Base-by-base conservation (phyloP, 768 basidiomycete genomes). In the Serendipita vermifera region DNA sequence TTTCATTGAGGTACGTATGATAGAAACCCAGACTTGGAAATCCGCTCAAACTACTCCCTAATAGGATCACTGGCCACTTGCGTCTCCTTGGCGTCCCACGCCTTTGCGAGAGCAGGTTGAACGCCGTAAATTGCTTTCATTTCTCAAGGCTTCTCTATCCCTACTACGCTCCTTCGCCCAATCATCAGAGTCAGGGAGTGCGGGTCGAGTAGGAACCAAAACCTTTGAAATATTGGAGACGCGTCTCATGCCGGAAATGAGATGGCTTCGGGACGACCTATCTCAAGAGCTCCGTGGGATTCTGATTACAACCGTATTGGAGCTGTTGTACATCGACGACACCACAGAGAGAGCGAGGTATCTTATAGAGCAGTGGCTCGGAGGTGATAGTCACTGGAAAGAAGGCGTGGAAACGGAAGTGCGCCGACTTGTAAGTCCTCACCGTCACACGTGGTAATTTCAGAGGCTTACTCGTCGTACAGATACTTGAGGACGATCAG, bases 51-150 rank as follows among this genome's bases (percentile, higher is more conserved):
- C 48, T 17, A 13, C 22, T 33, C 35, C 27, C n/a, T 48, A 39
- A 26, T 59, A 81, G 77, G 69, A 75, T 59, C 75, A 75, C 63
- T 81, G 81, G 80, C 67, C 71, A 7, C 61, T 65, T 3, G 64
- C 66, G n/a, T 62, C 67, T 17, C 62, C 65, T 3, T 59, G 67
- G 17, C 59, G 35, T 3, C 58, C 63, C 33, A 77, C 77, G 3
- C 71, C 77, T 2, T 64, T 81, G 3, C 67, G 77, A 20, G 67
- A 69, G 4, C 67, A 71, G 3, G 74, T 82, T 29, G 72, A 76
- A 54, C 66, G 69, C 22, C 73, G 77, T 17, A 78, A 75, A 55
- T 63, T 84, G 13, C 68, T 65, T 33, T 65, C 65, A 39, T 72
- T 75, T 64, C 61, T 69, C 41, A 66, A 64, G 33, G 64, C 68